phyloP scores from a whole-genome alignment of 176 grass and related monocot species.

The Musa schizocarpa region DNA sequence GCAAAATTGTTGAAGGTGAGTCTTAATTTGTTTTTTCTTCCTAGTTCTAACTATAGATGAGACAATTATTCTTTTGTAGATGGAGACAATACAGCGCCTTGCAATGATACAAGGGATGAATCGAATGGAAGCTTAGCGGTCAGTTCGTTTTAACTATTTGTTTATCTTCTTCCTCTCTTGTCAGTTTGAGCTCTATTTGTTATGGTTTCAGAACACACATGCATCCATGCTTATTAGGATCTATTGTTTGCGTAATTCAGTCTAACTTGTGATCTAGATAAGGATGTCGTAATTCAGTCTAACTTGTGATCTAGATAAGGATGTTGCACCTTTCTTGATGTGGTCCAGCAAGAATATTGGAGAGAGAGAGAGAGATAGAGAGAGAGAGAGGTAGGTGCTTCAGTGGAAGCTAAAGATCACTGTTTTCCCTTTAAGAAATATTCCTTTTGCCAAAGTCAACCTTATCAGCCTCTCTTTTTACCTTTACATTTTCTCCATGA shows the following conservation, averaged over 20 bases:
- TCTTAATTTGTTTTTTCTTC: neutral
- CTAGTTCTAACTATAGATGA: constrained; percentile 8
- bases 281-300: constrained; percentile 21
- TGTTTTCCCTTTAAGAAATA: neutral
- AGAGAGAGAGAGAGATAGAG: neutral
- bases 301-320: constrained; percentile 17
- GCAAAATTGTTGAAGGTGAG: neutral
- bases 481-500: neutral
- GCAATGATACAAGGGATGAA: constrained; percentile 35
- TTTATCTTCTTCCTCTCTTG: neutral
- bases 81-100: constrained; percentile 32
- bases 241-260: constrained; percentile 4
- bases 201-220: too few relatives aligned
- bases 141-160: neutral
- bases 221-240: constrained; percentile 2
- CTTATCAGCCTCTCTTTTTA: neutral
- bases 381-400: neutral
- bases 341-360: constrained; percentile 38
- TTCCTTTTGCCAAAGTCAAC: neutral
- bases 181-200: neutral
- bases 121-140: constrained; percentile 12
- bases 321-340: constrained; percentile 55
- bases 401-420: neutral
- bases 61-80: constrained; percentile 92
- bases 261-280: constrained; percentile 16